Base-by-base conservation (phyloP, 2,329 filamentous ascomycete genomes). In the Orbilia quercus region DNA sequence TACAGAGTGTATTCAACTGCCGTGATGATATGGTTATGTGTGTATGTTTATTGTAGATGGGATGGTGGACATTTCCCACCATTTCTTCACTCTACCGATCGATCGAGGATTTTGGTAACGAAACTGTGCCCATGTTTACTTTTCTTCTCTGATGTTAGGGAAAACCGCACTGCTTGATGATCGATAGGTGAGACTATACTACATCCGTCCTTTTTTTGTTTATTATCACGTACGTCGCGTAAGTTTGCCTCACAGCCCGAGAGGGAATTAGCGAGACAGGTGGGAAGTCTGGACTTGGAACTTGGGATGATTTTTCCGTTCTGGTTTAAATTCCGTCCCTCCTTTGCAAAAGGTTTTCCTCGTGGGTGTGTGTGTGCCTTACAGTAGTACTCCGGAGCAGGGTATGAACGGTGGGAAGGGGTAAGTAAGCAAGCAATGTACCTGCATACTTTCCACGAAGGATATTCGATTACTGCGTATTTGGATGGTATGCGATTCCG, bases 381-480 rank as follows among this genome's bases (percentile, higher is more conserved):
- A 51, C 48, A 51, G 48, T 51, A 51, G 48, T 20, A 23, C 36
- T 14, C n/a, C n/a, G n/a, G n/a, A n/a, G n/a, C n/a, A n/a, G n/a
- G n/a, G n/a, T n/a, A n/a, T n/a, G n/a, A 42, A n/a, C 28, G 4
- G 28, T 31, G 28, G 9, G 28, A 31, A 9, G 28, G 28, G 28
- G 28, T 6, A 16, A 40, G n/a, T 12, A 12, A 6, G 12, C 31
- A 34, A 6, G 31, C 12, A 34, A 34, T 12, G 40, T 47, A 23
- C 44, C 20, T 28, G 45, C 22, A 25, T 48, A 48, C 22, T 31
- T 31, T 31, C 28, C 28, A 31, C 28, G 28, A 31, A 31, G 5
- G 28, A 31, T 5, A 4, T 9, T 9, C 28, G 9, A 31, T 5
- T 31, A 5, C 28, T 31, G n/a, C n/a, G n/a, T n/a, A n/a, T n/a